phyloP scores from a whole-genome alignment of 495 filamentous ascomycete species.

The Aspergillus leporis region DNA sequence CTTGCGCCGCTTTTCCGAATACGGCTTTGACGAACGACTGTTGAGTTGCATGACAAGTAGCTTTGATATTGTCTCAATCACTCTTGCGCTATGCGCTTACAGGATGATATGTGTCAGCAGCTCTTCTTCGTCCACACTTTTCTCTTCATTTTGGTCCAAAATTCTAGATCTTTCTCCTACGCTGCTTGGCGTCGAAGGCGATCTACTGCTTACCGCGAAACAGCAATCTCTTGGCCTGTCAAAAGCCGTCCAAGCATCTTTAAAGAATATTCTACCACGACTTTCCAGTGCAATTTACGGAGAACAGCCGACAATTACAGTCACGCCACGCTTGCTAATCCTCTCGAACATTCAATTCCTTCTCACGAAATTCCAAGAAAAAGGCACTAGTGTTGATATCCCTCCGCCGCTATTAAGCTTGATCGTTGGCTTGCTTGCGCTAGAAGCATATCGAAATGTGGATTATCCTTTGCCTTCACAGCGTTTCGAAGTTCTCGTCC shows the following conservation, averaged over 20 bases:
- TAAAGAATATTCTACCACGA: conserved; percentile 26
- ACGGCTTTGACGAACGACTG: conserved; percentile 68
- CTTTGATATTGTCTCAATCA: conserved; percentile 33
- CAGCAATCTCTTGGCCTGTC: conserved; percentile 26
- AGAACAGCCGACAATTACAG: conserved; percentile 14
- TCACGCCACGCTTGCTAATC: conserved; percentile 35
- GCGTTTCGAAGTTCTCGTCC: conserved; percentile 22
- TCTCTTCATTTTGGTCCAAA: conserved; percentile 34
- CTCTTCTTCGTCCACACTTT: conserved; percentile 29
- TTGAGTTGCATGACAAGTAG: conserved; percentile 40
- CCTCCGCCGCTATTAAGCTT: conserved; percentile 25
- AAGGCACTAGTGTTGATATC: conserved; percentile 28
- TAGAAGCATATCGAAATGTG: conserved; percentile 10
- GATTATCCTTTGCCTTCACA: conserved; percentile 1
- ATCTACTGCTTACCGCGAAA: conserved; percentile 25
- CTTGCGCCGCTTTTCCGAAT: conserved; percentile 70
- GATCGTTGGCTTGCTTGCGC: conserved; percentile 31
- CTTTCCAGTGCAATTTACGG: conserved; percentile 26
- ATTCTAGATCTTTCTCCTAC: conserved; percentile 28
- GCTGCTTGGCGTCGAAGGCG: conserved; percentile 30
- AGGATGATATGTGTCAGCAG: conserved; percentile 27
- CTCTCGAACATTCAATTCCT: conserved; percentile 34
- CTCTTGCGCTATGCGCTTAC: conserved; percentile 36
- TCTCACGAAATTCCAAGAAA: conserved; percentile 29
- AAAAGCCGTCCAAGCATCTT: conserved; percentile 29